Evolutionary conservation across 495 filamentous ascomycete species (phyloP).

Genomic region (Parachaetomium inaequale): DNA sequence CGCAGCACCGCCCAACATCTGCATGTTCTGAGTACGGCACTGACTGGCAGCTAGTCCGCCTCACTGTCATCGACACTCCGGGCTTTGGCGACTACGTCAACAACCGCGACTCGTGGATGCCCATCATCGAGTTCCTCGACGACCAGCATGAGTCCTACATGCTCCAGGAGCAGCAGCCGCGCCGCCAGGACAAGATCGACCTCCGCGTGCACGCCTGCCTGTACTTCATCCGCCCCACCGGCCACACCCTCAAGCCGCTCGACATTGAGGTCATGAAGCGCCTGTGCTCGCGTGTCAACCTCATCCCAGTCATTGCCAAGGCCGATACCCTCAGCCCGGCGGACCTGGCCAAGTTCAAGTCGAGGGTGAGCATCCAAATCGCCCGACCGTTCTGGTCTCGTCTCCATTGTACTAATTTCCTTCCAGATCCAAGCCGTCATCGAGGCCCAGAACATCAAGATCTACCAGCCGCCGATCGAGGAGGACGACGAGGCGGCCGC

Average conservation of each 20-base stretch:
- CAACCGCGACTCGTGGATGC: constrained; percentile 99
- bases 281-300: constrained; percentile 91
- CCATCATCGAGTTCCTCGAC: constrained; percentile 98
- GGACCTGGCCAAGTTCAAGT: constrained; percentile 89
- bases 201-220: constrained; percentile 97
- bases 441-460: constrained; percentile 98
- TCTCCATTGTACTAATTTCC: constrained; percentile 25
- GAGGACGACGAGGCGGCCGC: constrained; percentile 97
- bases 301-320: constrained; percentile 98
- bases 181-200: constrained; percentile 96
- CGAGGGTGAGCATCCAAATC: constrained; percentile 57
- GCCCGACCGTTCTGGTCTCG: neutral
- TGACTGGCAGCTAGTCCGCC: constrained; percentile 63
- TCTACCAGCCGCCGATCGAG: constrained; percentile 95
- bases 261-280: constrained; percentile 99
- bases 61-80: constrained; percentile 98
- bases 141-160: constrained; percentile 99
- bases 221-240: constrained; percentile 98
- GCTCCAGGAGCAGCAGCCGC: constrained; percentile 99
- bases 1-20: constrained; percentile 11
- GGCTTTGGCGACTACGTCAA: constrained; percentile 99
- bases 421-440: constrained; percentile 85
- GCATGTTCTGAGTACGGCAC: neutral
- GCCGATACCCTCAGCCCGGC: constrained; percentile 92
- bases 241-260: constrained; percentile 96